Base-by-base conservation (phyloP, 257 asterid genomes). In the Nicotiana obtusifolia region DNA sequence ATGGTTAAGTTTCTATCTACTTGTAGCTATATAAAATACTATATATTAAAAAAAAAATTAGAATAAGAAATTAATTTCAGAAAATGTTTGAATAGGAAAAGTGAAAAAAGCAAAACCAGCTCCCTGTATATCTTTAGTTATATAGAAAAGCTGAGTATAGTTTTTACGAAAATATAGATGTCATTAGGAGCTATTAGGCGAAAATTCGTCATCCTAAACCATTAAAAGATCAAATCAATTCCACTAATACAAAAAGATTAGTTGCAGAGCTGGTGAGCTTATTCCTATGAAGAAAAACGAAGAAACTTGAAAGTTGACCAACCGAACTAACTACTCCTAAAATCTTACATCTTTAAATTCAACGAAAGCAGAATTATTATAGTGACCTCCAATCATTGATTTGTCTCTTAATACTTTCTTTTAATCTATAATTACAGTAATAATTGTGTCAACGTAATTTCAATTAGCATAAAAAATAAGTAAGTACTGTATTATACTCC, bases 251-350 rank as follows among this genome's bases (percentile, higher is more conserved):
- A 44, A 44, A 49, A 73, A 22, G 41, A 73, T 73, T 73, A 49
- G 79, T 8, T 73, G 5, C n/a, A 24, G 8, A 49, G 5, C 16
- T 15, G 79, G 79, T 73, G 44, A 73, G 0, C 8, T 73, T 49
- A 73, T 49, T 71, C 37, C 33, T 71, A 71, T 4, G 78, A 17
- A 44, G 22, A 57, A 71, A 71, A 69, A 20, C 13, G 8, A 24
- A 73, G 62, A 15, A 35, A 15, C 41, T 49, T 24, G 52, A 75
- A 75, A 75, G 62, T 75, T 75, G 62, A 75, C 79, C 79, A 24
- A 75, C 62, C 61, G 19, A 73, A 1, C 79, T 73, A 71, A 71
- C 61, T 73, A 73, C 61, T 59, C 2, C 24, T 73, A 73, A 71
- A 47, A 44, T 47, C 37, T 47, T 73, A 4, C n/a, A 20, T 71